Base-by-base conservation (phyloP, 805 yeast species). In the Monosporozyma siamensis region DNA sequence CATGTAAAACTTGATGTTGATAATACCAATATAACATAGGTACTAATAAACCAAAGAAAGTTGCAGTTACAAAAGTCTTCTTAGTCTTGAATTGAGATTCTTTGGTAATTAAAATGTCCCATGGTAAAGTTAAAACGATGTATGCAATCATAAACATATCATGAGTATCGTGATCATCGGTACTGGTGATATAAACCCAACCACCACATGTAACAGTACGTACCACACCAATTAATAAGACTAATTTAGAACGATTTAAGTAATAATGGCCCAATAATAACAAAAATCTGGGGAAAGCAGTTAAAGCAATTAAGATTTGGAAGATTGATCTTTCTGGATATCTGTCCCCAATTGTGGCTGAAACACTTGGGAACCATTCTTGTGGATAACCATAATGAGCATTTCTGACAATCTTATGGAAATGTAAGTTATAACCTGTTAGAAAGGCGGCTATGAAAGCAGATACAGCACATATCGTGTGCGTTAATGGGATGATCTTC, bases 301-400 rank as follows among this genome's bases (percentile, higher is more conserved):
- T 89, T 37, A 90, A 63, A 1, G 97, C 98, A 50, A 92, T 92
- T 48, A 90, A 65, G 29, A 90, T 71, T 65, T 92, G 98, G 61
- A 90, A 92, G 15, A 92, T 65, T 1, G 95, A 85, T 50, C 98
- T 70, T 64, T 92, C 98, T 0, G 98, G 98, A 59, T 88, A 92
- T 46, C 97, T 66, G 60, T 92, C 98, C 36, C 98, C 98, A 58
- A 92, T 92, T 1, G 98, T 77, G 1, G 98, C 97, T 29, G 95
- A 82, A 2, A 92, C 98, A 55, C 94, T 82, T 2, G 98, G 98
- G 59, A 92, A 90, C 97, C 98, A 92, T 63, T 92, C 98, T 46
- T 89, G 92, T 2, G 98, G 98, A 58, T 87, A 92, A 1, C 95
- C 94, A 58, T 70, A 89, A 49, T 77, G 76, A 38, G 89, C 83